phyloP scores from a whole-genome alignment of 495 filamentous ascomycete genomes.

The Wilcoxina mikolae region DNA sequence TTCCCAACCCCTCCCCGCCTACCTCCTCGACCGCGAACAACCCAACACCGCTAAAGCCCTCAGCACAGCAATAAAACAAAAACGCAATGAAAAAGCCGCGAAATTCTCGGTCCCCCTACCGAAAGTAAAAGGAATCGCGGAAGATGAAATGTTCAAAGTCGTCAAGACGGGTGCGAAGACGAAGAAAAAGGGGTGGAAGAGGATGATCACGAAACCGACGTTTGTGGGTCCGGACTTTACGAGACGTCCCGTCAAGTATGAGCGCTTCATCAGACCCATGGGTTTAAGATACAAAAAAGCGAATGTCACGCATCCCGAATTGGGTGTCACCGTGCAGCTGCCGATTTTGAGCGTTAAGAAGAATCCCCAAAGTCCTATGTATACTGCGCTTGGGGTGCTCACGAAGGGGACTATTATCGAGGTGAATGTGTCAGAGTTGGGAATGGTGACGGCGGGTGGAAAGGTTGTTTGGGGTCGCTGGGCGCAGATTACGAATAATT shows the following conservation, averaged over 20 bases:
- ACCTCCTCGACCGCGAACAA: slow-evolving; percentile 78
- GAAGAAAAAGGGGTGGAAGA: slow-evolving; percentile 66
- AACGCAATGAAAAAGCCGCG: slow-evolving; percentile 82
- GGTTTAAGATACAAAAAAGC: slow-evolving; percentile 84
- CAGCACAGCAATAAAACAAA: slow-evolving; percentile 71
- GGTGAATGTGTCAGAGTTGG: slow-evolving; percentile 88
- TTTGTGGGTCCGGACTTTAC: slow-evolving; percentile 89
- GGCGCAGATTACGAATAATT: slow-evolving; percentile 65
- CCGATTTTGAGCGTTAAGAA: slow-evolving; percentile 94
- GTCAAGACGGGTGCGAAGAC: slow-evolving; percentile 71
- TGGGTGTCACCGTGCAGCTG: slow-evolving; percentile 79
- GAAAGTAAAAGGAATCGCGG: slow-evolving; percentile 81
- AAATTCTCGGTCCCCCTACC: slow-evolving; percentile 88
- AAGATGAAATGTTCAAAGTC: slow-evolving; percentile 98
- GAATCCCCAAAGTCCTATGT: slow-evolving; percentile 91
- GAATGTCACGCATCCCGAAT: slow-evolving; percentile 77
- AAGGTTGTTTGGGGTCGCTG: slow-evolving; percentile 88
- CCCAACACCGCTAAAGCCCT: slow-evolving; percentile 81
- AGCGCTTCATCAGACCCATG: slow-evolving; percentile 71
- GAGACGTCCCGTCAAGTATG: slow-evolving; percentile 82
- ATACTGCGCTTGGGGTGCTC: slow-evolving; percentile 84
- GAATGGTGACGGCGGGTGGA: slow-evolving; percentile 78
- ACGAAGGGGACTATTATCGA: slow-evolving; percentile 92
- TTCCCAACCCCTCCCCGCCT: slow-evolving; percentile 60
- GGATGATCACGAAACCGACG: slow-evolving; percentile 86